Percentiles rank a stretch among this genome's conserved stretches.
Conservation (phyloP, 2,329 filamentous ascomycete genomes). For the Trichoderma atrobrunneum region DNA sequence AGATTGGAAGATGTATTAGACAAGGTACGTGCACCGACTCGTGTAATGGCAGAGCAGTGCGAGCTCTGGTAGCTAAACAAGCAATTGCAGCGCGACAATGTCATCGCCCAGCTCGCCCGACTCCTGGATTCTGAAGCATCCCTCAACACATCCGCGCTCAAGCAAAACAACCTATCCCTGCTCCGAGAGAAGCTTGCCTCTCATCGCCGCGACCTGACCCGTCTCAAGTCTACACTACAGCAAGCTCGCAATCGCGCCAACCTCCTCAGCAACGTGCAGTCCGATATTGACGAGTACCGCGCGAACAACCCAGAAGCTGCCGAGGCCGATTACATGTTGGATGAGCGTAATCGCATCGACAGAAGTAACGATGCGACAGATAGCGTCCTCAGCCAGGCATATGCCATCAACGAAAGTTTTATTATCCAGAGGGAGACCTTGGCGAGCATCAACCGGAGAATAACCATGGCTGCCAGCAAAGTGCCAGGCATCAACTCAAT, state of each 20-base stretch:
- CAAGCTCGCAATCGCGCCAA: slow-evolving; percentile 85
- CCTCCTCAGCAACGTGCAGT: slow-evolving; percentile 83
- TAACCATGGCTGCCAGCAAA: slow-evolving; percentile 83
- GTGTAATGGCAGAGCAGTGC: neutral
- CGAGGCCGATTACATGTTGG: slow-evolving; percentile 96
- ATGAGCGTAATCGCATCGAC: slow-evolving; percentile 81
- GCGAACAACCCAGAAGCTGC: slow-evolving; percentile 75
- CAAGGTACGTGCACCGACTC: slow-evolving; percentile 52
- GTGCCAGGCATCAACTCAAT: slow-evolving; percentile 90
- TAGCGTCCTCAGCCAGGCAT: slow-evolving; percentile 88
- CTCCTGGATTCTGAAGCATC: slow-evolving; percentile 90
- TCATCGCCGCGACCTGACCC: slow-evolving; percentile 77
- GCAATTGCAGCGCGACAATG: slow-evolving; percentile 67
- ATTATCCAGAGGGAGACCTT: slow-evolving; percentile 82
- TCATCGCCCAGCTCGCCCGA: slow-evolving; percentile 78
- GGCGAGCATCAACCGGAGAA: slow-evolving; percentile 83
- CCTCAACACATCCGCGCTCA: slow-evolving; percentile 85
- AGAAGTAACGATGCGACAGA: slow-evolving; percentile 88
- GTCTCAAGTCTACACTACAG: slow-evolving; percentile 69
- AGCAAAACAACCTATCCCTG: slow-evolving; percentile 90
- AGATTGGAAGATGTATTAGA: slow-evolving; percentile 83
- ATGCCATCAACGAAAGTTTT: slow-evolving; percentile 94
- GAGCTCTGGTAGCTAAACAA: neutral
- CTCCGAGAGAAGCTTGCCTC: slow-evolving; percentile 87
- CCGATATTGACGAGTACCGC: slow-evolving; percentile 88